Evolutionary conservation across 805 yeast genomes (phyloP).

Genomic region (Kodamaea restingae): DNA sequence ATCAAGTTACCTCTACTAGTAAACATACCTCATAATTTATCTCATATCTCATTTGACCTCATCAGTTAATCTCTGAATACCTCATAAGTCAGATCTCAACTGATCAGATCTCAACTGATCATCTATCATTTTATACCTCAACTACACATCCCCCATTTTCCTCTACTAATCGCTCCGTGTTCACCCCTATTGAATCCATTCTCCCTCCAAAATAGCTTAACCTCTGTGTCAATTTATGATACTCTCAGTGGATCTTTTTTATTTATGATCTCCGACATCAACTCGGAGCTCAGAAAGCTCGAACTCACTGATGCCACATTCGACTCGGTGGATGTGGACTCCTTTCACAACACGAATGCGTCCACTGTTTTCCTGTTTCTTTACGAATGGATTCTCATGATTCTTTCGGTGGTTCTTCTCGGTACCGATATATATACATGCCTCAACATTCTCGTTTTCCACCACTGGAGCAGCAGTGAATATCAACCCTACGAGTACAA

Average conservation of each 20-base stretch:
- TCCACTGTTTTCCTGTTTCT: conserved; percentile 44
- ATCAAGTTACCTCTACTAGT: no score
- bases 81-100: no score
- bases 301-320: conserved; percentile 41
- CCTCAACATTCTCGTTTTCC: conserved; percentile 65
- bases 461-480: conserved; percentile 59
- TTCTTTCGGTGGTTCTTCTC: conserved; percentile 48
- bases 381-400: conserved; percentile 44
- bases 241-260: neutral
- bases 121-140: no score
- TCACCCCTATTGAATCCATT: no score
- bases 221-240: no score
- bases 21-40: no score
- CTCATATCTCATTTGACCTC: no score
- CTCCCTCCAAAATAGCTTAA: neutral
- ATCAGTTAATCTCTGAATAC: no score
- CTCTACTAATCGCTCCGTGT: no score
- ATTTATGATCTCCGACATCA: conserved; percentile 17
- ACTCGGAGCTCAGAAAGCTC: conserved; percentile 26
- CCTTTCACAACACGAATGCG: conserved; percentile 42
- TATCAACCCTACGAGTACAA: conserved; percentile 44
- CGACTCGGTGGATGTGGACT: conserved; percentile 44
- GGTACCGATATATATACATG: conserved; percentile 79
- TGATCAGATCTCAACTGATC: no score
- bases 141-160: no score